These are phyloP conservation scores for Calonectria henricotiae DNA, from an alignment of 2,329 filamentous ascomycete species.

Conservation along the genomic window DNA sequence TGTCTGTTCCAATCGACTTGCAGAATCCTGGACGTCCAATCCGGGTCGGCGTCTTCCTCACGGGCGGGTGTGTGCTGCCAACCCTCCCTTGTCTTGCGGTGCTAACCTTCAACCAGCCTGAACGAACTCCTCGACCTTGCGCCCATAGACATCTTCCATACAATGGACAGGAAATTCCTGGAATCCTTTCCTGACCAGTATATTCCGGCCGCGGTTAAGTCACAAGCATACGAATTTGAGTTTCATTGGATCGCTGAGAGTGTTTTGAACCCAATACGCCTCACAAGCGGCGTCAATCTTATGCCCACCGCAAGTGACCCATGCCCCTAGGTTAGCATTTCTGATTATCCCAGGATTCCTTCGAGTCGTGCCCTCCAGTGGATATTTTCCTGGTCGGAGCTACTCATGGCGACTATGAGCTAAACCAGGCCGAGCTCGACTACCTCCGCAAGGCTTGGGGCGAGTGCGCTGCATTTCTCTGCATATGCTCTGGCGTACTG, in stretches of 20 bases:
- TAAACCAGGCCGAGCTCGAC: constrained; percentile 55
- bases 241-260: constrained; percentile 58
- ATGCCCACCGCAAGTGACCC: constrained; percentile 51
- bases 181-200: constrained; percentile 41
- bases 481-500: constrained; percentile 60
- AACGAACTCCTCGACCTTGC: constrained; percentile 59
- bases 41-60: constrained; percentile 43
- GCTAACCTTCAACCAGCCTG: constrained; percentile 41
- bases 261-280: constrained; percentile 31
- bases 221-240: constrained; percentile 51
- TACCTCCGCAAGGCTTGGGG: constrained; percentile 59
- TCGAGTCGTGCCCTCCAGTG: constrained; percentile 59
- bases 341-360: constrained; percentile 56
- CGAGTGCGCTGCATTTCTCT: constrained; percentile 58
- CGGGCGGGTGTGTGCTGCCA: constrained; percentile 29
- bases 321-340: accelerated
- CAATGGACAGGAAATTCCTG: constrained; percentile 42
- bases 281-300: constrained; percentile 53
- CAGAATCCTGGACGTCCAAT: constrained; percentile 31
- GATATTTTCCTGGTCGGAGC: constrained; percentile 63
- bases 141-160: constrained; percentile 54
- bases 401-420: constrained; percentile 50
- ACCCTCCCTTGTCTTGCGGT: neutral
- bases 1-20: constrained; percentile 17
- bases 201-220: constrained; percentile 37